phyloP scores from a whole-genome alignment of 2,329 filamentous ascomycete genomes.

The Fusarium hostae region DNA sequence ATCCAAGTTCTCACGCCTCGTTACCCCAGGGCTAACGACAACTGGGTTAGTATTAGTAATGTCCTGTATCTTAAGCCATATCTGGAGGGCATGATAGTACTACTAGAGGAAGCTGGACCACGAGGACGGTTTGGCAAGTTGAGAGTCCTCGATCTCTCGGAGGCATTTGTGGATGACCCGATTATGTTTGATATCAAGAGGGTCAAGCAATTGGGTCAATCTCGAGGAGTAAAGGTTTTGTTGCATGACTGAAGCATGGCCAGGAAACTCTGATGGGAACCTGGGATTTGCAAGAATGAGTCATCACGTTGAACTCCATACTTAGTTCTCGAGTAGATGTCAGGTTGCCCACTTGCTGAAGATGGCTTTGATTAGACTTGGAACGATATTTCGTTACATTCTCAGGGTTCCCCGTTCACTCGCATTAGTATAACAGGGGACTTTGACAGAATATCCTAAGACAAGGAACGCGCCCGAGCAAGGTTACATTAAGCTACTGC shows the following conservation, averaged over 20 bases:
- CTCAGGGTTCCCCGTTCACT: not conserved
- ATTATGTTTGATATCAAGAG: not conserved
- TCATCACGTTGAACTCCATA: too few relatives aligned
- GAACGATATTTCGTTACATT: not conserved
- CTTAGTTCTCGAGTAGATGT: too few relatives aligned
- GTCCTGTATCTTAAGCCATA: not conserved
- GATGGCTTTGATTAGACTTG: too few relatives aligned
- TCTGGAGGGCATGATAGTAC: not conserved
- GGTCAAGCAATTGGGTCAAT: fast-evolving
- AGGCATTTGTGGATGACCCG: not conserved
- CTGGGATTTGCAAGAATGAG: too few relatives aligned
- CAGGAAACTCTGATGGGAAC: too few relatives aligned
- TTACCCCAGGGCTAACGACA: fast-evolving
- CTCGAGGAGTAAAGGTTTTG: fast-evolving
- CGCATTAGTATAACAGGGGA: not conserved
- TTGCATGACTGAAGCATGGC: not conserved
- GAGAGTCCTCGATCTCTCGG: not conserved
- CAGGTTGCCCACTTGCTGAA: too few relatives aligned
- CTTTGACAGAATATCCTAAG: not conserved
- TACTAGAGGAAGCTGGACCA: not conserved
- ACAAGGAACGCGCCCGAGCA: not conserved
- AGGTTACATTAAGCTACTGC: not conserved
- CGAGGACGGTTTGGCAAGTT: not conserved
- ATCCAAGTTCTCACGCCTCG: not conserved
- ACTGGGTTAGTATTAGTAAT: not conserved